Conservation (phyloP, 2,329 filamentous ascomycete species). For the Xylariaceae sp. region DNA sequence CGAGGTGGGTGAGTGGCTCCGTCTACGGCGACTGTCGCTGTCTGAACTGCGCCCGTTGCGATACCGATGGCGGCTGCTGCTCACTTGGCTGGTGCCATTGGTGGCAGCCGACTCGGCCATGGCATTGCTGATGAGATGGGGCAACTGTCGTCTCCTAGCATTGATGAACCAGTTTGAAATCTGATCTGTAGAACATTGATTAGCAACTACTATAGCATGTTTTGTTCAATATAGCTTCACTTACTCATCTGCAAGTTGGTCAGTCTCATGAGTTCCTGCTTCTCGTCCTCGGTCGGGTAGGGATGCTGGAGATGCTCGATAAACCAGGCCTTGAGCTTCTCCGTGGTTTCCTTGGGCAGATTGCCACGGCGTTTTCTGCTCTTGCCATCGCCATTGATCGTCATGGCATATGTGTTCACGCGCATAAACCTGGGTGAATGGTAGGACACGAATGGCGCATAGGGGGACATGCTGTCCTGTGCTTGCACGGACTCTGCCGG, state of each 20-base stretch:
- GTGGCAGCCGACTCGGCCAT: slow-evolving; percentile 47
- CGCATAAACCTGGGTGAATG: slow-evolving; percentile 40
- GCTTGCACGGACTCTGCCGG: slow-evolving; percentile 41
- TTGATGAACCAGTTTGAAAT: slow-evolving; percentile 83
- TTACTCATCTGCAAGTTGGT: slow-evolving; percentile 75
- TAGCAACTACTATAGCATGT: slow-evolving; percentile 8
- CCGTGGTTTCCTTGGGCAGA: slow-evolving; percentile 83
- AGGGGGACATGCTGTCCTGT: slow-evolving; percentile 40
- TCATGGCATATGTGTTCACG: slow-evolving; percentile 38
- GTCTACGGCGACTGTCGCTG: neutral
- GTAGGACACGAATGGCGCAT: slow-evolving; percentile 36
- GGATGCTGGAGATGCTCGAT: slow-evolving; percentile 70
- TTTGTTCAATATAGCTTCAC: slow-evolving; percentile 31
- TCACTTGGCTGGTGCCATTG: slow-evolving; percentile 32
- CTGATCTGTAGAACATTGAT: slow-evolving; percentile 44
- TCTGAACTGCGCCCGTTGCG: slow-evolving; percentile 9
- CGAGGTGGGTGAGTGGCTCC: neutral
- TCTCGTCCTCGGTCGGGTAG: slow-evolving; percentile 84
- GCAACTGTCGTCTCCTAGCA: slow-evolving; percentile 61
- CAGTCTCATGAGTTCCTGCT: slow-evolving; percentile 70
- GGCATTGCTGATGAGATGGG: slow-evolving; percentile 54
- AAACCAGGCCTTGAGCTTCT: slow-evolving; percentile 77
- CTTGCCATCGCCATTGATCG: slow-evolving; percentile 42
- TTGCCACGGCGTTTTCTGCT: slow-evolving; percentile 69
- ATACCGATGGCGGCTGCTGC: slow-evolving; percentile 4